phyloP scores from a whole-genome alignment of 306 rosid genomes.

The Potentilla sterilis region DNA sequence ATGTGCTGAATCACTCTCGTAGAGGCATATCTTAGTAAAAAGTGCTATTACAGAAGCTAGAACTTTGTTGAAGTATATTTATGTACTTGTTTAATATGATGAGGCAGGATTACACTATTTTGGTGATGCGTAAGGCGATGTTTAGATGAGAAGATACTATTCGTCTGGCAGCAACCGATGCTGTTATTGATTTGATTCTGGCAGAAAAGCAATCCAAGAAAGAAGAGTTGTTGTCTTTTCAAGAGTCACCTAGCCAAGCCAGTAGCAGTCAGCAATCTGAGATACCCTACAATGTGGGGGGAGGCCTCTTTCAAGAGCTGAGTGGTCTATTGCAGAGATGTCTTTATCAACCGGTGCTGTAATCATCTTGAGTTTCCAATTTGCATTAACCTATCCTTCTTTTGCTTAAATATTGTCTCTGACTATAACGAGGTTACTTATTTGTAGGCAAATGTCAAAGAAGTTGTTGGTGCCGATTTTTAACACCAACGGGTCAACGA shows the following conservation, averaged over 20 bases:
- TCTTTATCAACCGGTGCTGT: slow-evolving; percentile 39
- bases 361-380: background rate
- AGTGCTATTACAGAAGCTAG: background rate
- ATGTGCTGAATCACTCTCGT: background rate
- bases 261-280: slow-evolving; percentile 42
- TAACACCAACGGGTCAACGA: no score
- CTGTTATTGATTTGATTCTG: slow-evolving; percentile 36
- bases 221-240: slow-evolving; percentile 27
- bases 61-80: background rate
- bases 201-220: slow-evolving; percentile 39
- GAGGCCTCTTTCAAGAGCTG: slow-evolving; percentile 41
- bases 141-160: slow-evolving; percentile 38
- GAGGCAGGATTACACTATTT: slow-evolving; percentile 39
- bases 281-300: slow-evolving; percentile 10
- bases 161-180: slow-evolving; percentile 40
- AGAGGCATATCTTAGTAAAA: background rate
- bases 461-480: no score
- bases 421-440: background rate
- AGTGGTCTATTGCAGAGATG: slow-evolving; percentile 44
- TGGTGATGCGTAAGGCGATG: slow-evolving; percentile 48
- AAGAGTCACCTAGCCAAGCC: slow-evolving; percentile 50
- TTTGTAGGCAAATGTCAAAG: slow-evolving; percentile 38
- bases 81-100: background rate
- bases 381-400: slow-evolving; percentile 2
- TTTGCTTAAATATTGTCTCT: background rate